Evolutionary conservation across 2,329 filamentous ascomycete genomes (phyloP).

Genomic region (Cercospora brassicicola): DNA sequence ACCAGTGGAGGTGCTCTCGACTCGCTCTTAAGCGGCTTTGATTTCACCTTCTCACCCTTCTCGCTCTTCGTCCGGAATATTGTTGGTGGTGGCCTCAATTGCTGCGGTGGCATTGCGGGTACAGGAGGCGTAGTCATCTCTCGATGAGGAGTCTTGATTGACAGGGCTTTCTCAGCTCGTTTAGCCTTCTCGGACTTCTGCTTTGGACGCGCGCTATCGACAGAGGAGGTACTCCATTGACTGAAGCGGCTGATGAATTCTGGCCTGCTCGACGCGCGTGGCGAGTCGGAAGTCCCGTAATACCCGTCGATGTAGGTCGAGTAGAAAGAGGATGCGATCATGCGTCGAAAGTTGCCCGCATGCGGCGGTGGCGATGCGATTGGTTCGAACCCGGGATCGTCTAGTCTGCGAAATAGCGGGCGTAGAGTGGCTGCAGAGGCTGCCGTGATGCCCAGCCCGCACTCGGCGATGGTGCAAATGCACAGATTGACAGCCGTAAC

Average conservation of each 20-base stretch:
- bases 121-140: background rate
- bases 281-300: conserved; percentile 2
- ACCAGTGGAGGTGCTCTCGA: background rate
- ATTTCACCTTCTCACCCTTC: background rate
- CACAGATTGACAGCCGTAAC: conserved; percentile 31
- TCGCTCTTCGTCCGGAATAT: background rate
- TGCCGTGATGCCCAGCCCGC: conserved; percentile 40
- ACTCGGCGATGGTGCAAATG: conserved; percentile 39
- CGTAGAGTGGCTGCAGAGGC: conserved; percentile 38
- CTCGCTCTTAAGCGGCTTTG: background rate
- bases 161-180: background rate
- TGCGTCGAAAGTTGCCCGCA: background rate
- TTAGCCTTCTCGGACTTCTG: background rate
- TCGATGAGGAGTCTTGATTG: background rate
- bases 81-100: background rate
- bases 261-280: conserved; percentile 7
- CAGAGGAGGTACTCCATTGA: conserved; percentile 8
- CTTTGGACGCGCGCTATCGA: background rate
- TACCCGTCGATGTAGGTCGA: conserved; percentile 10
- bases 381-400: conserved; percentile 14
- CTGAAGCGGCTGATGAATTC: conserved; percentile 21
- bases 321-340: conserved; percentile 6
- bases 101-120: background rate
- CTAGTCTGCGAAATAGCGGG: conserved; percentile 34
- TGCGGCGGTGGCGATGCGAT: background rate